Conservation (phyloP, 2,329 filamentous ascomycete genomes). For the Helotiales sp. region DNA sequence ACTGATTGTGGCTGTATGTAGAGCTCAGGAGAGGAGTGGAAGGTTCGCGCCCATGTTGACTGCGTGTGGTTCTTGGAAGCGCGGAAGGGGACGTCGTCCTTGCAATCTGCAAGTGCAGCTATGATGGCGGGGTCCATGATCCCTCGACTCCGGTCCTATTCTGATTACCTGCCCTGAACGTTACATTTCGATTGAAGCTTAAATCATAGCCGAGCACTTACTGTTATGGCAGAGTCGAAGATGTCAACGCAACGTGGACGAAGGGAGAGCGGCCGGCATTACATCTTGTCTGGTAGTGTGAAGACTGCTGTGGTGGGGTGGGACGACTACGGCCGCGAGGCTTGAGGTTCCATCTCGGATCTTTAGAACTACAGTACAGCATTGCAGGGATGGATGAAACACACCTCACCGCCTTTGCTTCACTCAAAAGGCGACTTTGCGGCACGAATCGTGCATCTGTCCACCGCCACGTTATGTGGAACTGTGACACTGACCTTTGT, state of each 20-base stretch:
- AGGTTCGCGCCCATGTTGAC: constrained; percentile 93
- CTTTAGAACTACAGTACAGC: neutral
- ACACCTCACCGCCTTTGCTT: neutral
- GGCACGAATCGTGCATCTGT: no score
- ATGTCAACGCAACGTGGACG: neutral
- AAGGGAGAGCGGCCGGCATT: neutral
- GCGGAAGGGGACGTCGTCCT: constrained; percentile 72
- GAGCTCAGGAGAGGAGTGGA: constrained; percentile 84
- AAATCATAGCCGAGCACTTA: neutral
- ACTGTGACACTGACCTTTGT: neutral
- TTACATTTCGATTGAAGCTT: neutral
- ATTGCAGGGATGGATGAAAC: neutral
- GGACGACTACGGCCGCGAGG: constrained; percentile 1
- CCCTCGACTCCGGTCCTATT: neutral
- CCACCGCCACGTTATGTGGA: neutral
- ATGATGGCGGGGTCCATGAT: constrained; percentile 45
- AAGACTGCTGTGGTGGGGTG: neutral
- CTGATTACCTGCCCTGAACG: neutral
- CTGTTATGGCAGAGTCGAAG: neutral
- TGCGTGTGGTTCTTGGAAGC: constrained; percentile 72
- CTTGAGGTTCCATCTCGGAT: neutral
- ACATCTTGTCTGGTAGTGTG: neutral
- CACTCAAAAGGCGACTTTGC: no score
- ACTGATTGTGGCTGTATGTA: constrained; percentile 83
- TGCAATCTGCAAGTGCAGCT: constrained; percentile 57